Evolutionary conservation across 2,329 filamentous ascomycete species (phyloP), one percentile per base, ranked within the genome.

Genomic region (Phoma herbarum): DNA sequence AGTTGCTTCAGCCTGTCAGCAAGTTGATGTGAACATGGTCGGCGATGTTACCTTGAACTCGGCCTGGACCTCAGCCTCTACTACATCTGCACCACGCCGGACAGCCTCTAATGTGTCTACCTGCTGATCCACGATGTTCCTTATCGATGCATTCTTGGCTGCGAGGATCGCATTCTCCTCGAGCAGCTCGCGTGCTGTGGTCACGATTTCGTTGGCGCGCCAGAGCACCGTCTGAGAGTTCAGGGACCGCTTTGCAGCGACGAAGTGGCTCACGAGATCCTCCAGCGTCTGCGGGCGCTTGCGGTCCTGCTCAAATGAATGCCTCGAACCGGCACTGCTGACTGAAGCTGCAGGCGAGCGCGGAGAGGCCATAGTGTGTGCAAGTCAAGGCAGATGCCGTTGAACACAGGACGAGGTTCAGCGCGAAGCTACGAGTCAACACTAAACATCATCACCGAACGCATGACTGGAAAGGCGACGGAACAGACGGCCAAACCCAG

Each of bases 161-260:
- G 85, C 85, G 4, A 96, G 83, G 10, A 93, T 83, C 52, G 92
- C 88, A 46, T 88, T 89, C 66, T 95, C 90, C 72, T 96, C 91
- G 64, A 97, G 83, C 31, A 91, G 86, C 29, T 84, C 81, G 31
- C 92, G 89, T 4, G 93, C 92, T 14, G 86, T 83, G 20, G 87
- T 92, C 43, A 95, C 90, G 55, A 97, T 88, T 71, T 96, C 90
- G 73, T 95, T 93, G 64, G 93, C 93, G 59, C 91, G 90, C 74
- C 91, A 89, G 50, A 97, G 92, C 60, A 91, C 88, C 41, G 84
- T 87, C 75, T 96, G 93, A 11, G 92, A 92, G 16, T 90, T 91
- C 4, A 98, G 85, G 1, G 93, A 93, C 43, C 92, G 88, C 75
- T 97, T 97, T 9, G 94, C 91, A 28, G 90, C 89, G 39, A 97